Conservation (phyloP, 2,329 filamentous ascomycete species). For the Fusarium subtropicale region DNA sequence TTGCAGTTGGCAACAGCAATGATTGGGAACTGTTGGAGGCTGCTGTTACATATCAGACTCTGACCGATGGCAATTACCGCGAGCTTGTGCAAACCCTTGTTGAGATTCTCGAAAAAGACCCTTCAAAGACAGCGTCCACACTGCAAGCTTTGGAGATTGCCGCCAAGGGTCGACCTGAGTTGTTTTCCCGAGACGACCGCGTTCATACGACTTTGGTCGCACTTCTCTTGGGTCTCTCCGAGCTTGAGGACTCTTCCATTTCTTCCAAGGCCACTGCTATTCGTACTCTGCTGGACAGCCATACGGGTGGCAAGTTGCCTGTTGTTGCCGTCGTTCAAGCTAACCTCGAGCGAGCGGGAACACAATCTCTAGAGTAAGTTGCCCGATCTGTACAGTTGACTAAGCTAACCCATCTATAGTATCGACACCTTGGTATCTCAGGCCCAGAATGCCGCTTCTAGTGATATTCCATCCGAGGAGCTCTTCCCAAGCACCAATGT, state of each 20-base stretch:
- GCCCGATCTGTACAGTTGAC: not conserved
- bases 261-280: constrained; percentile 58
- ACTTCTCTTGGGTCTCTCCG: constrained; percentile 65
- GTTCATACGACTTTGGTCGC: constrained; percentile 64
- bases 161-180: constrained; percentile 57
- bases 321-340: constrained; percentile 65
- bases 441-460: constrained; percentile 50
- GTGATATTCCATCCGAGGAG: constrained; percentile 51
- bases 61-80: constrained; percentile 53
- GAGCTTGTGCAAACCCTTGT: constrained; percentile 53
- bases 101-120: constrained; percentile 47
- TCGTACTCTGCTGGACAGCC: constrained; percentile 59
- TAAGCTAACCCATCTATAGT: constrained; percentile 45
- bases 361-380: constrained; percentile 64
- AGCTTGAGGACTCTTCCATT: constrained; percentile 56
- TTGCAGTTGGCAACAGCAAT: constrained; percentile 50
- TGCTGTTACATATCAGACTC: constrained; percentile 56
- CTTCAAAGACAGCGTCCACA: constrained; percentile 46
- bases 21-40: constrained; percentile 62
- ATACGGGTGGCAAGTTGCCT: constrained; percentile 57
- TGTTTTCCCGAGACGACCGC: constrained; percentile 59
- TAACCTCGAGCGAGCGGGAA: constrained; percentile 63
- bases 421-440: constrained; percentile 66
- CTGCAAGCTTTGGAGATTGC: constrained; percentile 63
- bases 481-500: constrained; percentile 72